Evolutionary conservation across 2,329 filamentous ascomycete genomes (phyloP), one percentile per base, ranked within the genome.

Genomic region (Diaporthe helianthi): DNA sequence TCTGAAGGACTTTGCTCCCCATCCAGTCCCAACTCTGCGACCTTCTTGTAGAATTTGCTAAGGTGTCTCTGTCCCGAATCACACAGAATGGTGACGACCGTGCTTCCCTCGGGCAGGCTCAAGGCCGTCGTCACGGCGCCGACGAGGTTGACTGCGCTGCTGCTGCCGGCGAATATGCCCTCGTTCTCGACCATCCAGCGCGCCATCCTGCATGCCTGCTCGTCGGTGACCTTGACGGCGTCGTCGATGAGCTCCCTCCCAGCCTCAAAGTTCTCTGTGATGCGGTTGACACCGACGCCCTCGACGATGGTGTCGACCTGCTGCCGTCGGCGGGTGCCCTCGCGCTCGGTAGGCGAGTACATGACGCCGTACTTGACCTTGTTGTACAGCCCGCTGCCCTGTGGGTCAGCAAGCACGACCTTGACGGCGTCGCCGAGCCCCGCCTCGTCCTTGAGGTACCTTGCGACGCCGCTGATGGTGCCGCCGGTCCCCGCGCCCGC

Each of bases 251-350:
- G 81, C 76, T 95, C 90, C 73, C 93, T 86, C 0, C 95, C 96
- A 33, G 90, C 91, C 78, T 97, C 93, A 73, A 99, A 96, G 79
- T 98, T 99, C 65, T 89, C 87, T 1, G 96, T 99, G n/a, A 97
- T 86, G 2, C 96, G 90, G 78, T 97, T 99, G 79, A 98, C 92
- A 1, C 96, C 96, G 73, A 99, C 93, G 1, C 96, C 96, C 81
- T 99, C 97, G 33, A 99, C 93, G 73, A 99, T 93, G 5, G 92
- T 94, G 82, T 99, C 97, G 65, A 99, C 93, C 80, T 99, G 97
- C 75, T 93, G 90, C 70, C 96, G 86, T 60, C 97, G 87, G 17
- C 96, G 86, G 15, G 95, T 98, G 4, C 96, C 96, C 83, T 99
- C 96, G 73, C 87, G 88, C 81, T 99, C 96, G 36, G 93, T 97